A percentile compares a stretch with the other conserved stretches of the same genome.
phyloP scores from a whole-genome alignment of 2,329 filamentous ascomycete species.

The Ascocoryne sarcoides region DNA sequence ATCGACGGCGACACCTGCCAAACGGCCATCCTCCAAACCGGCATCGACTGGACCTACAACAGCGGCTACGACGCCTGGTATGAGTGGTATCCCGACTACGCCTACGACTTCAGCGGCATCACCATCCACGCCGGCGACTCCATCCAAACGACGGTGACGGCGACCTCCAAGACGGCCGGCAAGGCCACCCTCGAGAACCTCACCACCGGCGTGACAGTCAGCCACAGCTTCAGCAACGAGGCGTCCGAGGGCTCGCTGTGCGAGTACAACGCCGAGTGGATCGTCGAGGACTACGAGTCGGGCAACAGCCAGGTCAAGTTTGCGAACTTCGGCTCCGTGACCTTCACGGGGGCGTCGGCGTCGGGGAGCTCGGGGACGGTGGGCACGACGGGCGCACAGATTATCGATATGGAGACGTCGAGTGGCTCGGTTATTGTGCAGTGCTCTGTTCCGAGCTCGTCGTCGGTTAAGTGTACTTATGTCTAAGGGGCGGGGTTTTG shows the following conservation, averaged over 20 bases:
- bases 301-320: slow-evolving; percentile 33
- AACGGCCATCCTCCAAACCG: slow-evolving; percentile 45
- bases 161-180: slow-evolving; percentile 32
- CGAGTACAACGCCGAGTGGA: slow-evolving; percentile 41
- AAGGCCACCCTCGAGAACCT: slow-evolving; percentile 37
- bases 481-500: no score
- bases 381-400: slow-evolving; percentile 29
- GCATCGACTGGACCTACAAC: slow-evolving; percentile 43
- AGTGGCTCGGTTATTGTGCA: slow-evolving; percentile 26
- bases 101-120: slow-evolving; percentile 41
- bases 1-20: slow-evolving; percentile 49
- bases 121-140: slow-evolving; percentile 35
- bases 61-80: slow-evolving; percentile 46
- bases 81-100: slow-evolving; percentile 49
- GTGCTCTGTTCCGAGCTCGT: slow-evolving; percentile 7
- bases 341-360: slow-evolving; percentile 36
- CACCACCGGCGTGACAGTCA: slow-evolving; percentile 34
- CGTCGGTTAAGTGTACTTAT: slow-evolving; percentile 13
- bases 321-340: slow-evolving; percentile 37
- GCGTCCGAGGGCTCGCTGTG: slow-evolving; percentile 27
- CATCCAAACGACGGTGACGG: slow-evolving; percentile 32
- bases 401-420: slow-evolving; percentile 37
- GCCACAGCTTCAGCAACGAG: slow-evolving; percentile 33
- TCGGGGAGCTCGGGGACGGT: slow-evolving; percentile 20
- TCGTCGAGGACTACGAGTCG: slow-evolving; percentile 41